Conservation (phyloP, 2,329 filamentous ascomycete species). For the Elsinoe necatrix region DNA sequence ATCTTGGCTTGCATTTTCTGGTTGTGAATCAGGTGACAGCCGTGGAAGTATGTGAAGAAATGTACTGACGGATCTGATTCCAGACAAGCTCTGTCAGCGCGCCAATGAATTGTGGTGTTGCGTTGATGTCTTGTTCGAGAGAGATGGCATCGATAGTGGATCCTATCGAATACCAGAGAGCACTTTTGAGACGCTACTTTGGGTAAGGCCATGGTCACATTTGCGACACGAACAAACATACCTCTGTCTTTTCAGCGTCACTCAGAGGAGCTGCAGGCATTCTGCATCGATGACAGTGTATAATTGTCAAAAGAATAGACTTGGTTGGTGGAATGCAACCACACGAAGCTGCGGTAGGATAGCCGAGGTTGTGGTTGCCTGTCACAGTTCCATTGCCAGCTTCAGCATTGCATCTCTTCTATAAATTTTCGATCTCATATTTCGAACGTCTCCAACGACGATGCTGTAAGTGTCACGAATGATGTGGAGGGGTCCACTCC, state of each 20-base stretch:
- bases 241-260: slow-evolving; percentile 10
- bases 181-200: slow-evolving; percentile 66
- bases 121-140: slow-evolving; percentile 64
- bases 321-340: background rate
- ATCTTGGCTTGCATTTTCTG: slow-evolving; percentile 36
- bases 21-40: background rate
- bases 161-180: slow-evolving; percentile 75
- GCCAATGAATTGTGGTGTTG: slow-evolving; percentile 49
- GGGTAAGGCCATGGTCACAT: background rate
- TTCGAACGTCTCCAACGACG: too few relatives aligned
- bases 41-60: too few relatives aligned
- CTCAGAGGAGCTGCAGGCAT: slow-evolving; percentile 9
- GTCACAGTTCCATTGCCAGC: background rate
- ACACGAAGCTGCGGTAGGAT: background rate
- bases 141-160: slow-evolving; percentile 84
- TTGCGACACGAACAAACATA: slow-evolving; percentile 2
- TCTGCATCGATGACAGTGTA: background rate
- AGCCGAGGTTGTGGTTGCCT: background rate
- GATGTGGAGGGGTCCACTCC: background rate
- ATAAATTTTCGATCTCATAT: background rate
- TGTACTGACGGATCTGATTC: slow-evolving; percentile 66
- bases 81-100: slow-evolving; percentile 79
- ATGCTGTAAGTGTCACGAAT: too few relatives aligned
- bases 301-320: background rate
- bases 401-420: background rate